Conservation (phyloP, 495 filamentous ascomycete species). For the Neohortaea acidophila region DNA sequence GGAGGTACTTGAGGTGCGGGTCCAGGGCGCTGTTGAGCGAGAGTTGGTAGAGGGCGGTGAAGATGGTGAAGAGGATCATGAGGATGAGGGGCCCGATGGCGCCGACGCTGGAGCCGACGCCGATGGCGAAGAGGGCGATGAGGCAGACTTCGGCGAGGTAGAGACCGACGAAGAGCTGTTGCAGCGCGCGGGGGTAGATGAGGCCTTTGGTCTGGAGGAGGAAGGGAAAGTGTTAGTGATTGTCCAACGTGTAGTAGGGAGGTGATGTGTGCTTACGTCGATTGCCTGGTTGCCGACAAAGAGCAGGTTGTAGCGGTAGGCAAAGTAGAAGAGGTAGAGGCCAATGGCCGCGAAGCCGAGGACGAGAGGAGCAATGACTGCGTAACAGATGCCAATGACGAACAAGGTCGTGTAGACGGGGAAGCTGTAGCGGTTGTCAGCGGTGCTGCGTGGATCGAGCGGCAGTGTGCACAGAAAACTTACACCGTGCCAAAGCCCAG, state of each 20-base stretch:
- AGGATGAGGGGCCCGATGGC: slow-evolving; percentile 66
- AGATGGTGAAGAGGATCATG: slow-evolving; percentile 68
- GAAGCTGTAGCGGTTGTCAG: slow-evolving; percentile 26
- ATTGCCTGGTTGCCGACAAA: slow-evolving; percentile 75
- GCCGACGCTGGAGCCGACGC: slow-evolving; percentile 25
- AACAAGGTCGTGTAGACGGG: slow-evolving; percentile 73
- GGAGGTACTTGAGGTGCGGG: slow-evolving; percentile 70
- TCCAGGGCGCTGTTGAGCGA: slow-evolving; percentile 63
- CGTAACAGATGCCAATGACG: slow-evolving; percentile 79
- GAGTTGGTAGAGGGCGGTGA: slow-evolving; percentile 69
- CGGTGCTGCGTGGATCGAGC: neutral
- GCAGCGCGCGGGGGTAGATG: slow-evolving; percentile 74
- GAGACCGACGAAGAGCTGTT: slow-evolving; percentile 77
- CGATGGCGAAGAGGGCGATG: slow-evolving; percentile 77
- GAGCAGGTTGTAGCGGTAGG: slow-evolving; percentile 88
- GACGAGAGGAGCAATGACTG: slow-evolving; percentile 79
- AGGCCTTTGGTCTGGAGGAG: slow-evolving; percentile 63
- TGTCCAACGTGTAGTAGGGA: too few species aligned
- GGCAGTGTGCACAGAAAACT: neutral
- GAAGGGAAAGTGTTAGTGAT: too few species aligned
- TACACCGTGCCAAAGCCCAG: slow-evolving; percentile 72
- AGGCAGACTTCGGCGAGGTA: slow-evolving; percentile 76
- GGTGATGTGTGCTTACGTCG: slow-evolving; percentile 43
- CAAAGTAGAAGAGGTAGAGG: slow-evolving; percentile 75
- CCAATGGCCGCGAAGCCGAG: slow-evolving; percentile 75